Conservation (phyloP, 1,284 basidiomycete genomes). For the Malassezia arunalokei region DNA sequence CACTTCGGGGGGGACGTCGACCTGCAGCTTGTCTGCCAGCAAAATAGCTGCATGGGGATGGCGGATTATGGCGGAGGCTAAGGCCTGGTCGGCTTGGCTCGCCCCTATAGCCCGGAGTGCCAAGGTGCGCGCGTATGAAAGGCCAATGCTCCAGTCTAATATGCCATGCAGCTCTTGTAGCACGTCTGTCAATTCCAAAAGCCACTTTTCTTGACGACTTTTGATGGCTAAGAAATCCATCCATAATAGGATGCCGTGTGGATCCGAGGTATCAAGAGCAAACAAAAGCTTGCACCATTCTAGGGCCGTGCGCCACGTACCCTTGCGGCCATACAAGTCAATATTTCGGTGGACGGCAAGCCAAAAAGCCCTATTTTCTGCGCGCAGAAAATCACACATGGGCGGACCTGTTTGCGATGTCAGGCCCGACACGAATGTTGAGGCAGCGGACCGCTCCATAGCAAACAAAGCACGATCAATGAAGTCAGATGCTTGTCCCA, state of each 20-base stretch:
- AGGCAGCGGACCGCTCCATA: slow-evolving; percentile 32
- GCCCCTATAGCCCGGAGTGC: slow-evolving; percentile 25
- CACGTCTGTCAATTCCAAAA: slow-evolving; percentile 25
- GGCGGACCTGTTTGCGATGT: slow-evolving; percentile 31
- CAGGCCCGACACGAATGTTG: slow-evolving; percentile 31
- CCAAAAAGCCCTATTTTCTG: slow-evolving; percentile 41
- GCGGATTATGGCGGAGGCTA: slow-evolving; percentile 31
- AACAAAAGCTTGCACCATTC: slow-evolving; percentile 43
- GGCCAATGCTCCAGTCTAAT: slow-evolving; percentile 39
- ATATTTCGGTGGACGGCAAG: slow-evolving; percentile 39
- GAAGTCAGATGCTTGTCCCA: slow-evolving; percentile 41
- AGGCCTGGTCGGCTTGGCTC: slow-evolving; percentile 17
- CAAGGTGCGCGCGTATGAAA: slow-evolving; percentile 29
- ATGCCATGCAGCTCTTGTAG: slow-evolving; percentile 30
- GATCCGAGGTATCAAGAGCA: slow-evolving; percentile 33
- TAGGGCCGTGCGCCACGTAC: slow-evolving; percentile 43
- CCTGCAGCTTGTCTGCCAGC: slow-evolving; percentile 31
- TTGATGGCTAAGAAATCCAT: slow-evolving; percentile 45
- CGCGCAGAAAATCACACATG: slow-evolving; percentile 31
- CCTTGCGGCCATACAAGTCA: slow-evolving; percentile 32
- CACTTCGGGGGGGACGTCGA: slow-evolving; percentile 20
- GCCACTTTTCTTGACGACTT: slow-evolving; percentile 30
- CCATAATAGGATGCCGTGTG: slow-evolving; percentile 41
- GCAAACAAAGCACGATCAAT: slow-evolving; percentile 41
- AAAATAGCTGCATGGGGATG: slow-evolving; percentile 29